Evolutionary conservation across 768 basidiomycete species (phyloP).

Genomic region (Hericium erinaceus): DNA sequence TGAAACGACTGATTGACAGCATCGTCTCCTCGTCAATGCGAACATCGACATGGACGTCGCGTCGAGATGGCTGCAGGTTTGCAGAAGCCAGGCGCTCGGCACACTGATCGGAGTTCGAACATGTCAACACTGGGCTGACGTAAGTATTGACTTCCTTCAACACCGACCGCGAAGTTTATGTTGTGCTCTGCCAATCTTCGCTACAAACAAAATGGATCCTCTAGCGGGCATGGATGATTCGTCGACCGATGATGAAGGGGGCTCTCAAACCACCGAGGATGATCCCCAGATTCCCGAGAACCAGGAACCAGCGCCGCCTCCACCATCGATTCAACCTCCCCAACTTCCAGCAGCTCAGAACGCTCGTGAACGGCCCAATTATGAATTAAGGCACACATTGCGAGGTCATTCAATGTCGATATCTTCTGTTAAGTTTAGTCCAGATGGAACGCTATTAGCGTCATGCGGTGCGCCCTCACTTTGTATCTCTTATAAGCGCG

Average conservation of each 20-base stretch:
- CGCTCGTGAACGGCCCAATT: constrained; percentile 45
- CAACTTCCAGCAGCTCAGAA: constrained; percentile 27
- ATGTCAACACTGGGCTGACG: too few relatives aligned
- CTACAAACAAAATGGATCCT: constrained; percentile 14
- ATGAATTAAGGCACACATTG: constrained; percentile 57
- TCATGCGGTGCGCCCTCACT: constrained; percentile 62
- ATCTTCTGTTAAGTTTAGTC: constrained; percentile 87
- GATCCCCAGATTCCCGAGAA: constrained; percentile 69
- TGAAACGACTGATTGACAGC: neutral
- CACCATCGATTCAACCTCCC: constrained; percentile 27
- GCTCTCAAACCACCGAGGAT: constrained; percentile 80
- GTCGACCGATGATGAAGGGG: constrained; percentile 49
- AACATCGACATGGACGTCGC: neutral
- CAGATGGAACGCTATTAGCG: constrained; percentile 75
- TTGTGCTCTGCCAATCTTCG: neutral
- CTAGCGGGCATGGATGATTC: constrained; percentile 27
- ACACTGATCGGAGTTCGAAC: neutral
- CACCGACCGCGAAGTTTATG: neutral
- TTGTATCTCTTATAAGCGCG: neutral
- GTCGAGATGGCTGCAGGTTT: neutral
- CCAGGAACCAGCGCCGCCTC: constrained; percentile 31
- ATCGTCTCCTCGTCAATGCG: neutral
- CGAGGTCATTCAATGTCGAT: constrained; percentile 76
- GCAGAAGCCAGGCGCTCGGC: neutral
- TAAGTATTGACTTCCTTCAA: too few relatives aligned